Evolutionary conservation across 1,284 basidiomycete species (phyloP), one percentile per base, ranked within the genome.

Genomic region (Cryptococcus sp.): DNA sequence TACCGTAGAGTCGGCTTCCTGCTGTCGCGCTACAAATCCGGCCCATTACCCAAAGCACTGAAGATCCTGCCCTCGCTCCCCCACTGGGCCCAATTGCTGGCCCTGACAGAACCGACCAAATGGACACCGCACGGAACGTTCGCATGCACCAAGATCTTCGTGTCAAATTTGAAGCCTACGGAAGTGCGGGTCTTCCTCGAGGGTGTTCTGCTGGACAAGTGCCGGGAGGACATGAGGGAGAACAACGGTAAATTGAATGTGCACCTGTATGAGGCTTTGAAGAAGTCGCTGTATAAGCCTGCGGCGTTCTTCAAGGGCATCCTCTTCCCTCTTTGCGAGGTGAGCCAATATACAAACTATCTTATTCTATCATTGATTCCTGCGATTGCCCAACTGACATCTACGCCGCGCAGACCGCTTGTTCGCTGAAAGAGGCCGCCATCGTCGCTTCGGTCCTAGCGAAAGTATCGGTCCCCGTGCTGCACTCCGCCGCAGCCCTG

Each of bases 291-390:
- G 60, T 99, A 95, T 80, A 99, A 99, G 78, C 96, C 96, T 4
- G 90, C 90, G 1, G 94, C 96, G 1, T 98, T 98, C 77, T 99
- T 99, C 84, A 99, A 99, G 79, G 96, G 95, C 4, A 88, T 99
- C 60, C 84, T 99, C 40, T 99, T 99, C 78, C 96, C 96, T 1
- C 83, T 99, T 70, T 86, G 95, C 65, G 93, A 96, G 73, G 92
- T 92, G 69, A 60, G 87, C 78, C 46, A 13, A 27, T n/a, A n/a
- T n/a, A n/a, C n/a, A n/a, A n/a, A n/a, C n/a, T n/a, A 42, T 19
- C 16, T 41, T 16, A 5, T 8, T 5, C 35, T 46, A 53, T 25
- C n/a, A n/a, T n/a, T n/a, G n/a, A n/a, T n/a, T n/a, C n/a, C n/a
- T n/a, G n/a, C n/a, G 31, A 3, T 25, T 35, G 31, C 31, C 10